Evolutionary conservation across 352 stramenopile species (phyloP), one percentile per base, ranked within the genome.

Genomic region (Phytophthora syringae): DNA sequence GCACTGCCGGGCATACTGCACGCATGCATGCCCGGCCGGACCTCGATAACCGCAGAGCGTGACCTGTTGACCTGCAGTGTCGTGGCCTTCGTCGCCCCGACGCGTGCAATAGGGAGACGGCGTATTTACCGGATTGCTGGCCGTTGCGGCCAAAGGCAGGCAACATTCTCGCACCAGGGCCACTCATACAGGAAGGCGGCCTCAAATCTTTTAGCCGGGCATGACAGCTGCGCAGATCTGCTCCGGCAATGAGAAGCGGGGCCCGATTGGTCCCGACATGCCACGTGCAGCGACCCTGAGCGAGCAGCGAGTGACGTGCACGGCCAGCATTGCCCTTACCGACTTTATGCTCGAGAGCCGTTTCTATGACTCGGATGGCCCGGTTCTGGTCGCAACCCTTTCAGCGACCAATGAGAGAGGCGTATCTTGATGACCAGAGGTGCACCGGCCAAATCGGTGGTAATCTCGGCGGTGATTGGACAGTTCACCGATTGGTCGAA

Each of bases 211-310:
- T 72, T 54, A 45, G 28, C n/a, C n/a, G n/a, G n/a, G n/a, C n/a
- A n/a, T n/a, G 45, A 48, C 57, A 73, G 65, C 47, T 47, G 48
- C 47, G 34, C 34, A 13, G 60, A 70, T 60, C 60, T 74, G 60
- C 52, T 59, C 18, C 20, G 5, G n/a, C 22, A 18, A 60, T 48
- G 15, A 60, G 27, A 60, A 55, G 27, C 27, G 49, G 42, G 53
- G 67, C 55, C 40, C 16, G 67, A 76, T 76, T 76, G 67, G 67
- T 37, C 39, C 21, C 13, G 18, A 7, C 25, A 7, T 69, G 64
- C 64, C 68, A 76, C 67, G 67, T 72, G 52, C 63, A 72, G 7
- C 63, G 45, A 74, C 27, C 9, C 27, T 32, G 60, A 64, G 24
- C 57, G 50, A 34, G 28, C 50, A 66, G 42, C 22, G 58, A 59